phyloP scores from a whole-genome alignment of 768 basidiomycete genomes.

The Cystobasidiopsis lactophilus region DNA sequence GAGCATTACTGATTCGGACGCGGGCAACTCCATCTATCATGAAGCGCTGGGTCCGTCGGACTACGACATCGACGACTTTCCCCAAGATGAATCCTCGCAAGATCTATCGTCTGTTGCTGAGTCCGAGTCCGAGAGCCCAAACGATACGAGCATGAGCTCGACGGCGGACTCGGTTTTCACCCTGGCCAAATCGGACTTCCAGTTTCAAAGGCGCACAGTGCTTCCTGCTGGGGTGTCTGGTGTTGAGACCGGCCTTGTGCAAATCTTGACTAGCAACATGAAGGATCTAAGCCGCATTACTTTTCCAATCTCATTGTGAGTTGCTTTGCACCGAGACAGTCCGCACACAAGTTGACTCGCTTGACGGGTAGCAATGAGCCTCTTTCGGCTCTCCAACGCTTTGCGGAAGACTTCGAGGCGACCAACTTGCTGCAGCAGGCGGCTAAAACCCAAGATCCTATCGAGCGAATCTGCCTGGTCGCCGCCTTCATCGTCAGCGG shows the following conservation, averaged over 20 bases:
- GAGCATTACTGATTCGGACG: no score
- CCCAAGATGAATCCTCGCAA: no score
- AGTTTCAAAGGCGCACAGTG: conserved; percentile 9
- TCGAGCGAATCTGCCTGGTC: conserved; percentile 66
- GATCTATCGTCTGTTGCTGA: no score
- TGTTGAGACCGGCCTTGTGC: conserved; percentile 15
- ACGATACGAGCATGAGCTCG: no score
- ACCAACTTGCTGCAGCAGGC: conserved; percentile 44
- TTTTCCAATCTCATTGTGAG: not conserved
- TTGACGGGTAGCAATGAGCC: conserved; percentile 50
- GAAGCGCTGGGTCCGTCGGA: no score
- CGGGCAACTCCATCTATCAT: no score
- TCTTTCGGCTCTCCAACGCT: conserved; percentile 83
- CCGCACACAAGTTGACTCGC: conserved; percentile 67
- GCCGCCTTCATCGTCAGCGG: conserved; percentile 93
- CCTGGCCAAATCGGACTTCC: no score
- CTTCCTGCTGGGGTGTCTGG: conserved; percentile 14
- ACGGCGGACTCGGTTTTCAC: no score
- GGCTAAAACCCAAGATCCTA: conserved; percentile 47
- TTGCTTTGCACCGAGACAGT: not conserved
- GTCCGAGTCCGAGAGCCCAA: no score
- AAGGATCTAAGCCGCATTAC: conserved; percentile 7
- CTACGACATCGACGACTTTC: no score
- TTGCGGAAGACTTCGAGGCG: conserved; percentile 56
- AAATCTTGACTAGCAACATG: conserved; percentile 18